Evolutionary conservation across 345 rosid species (phyloP).

Genomic region (Hirschfeldia incana): DNA sequence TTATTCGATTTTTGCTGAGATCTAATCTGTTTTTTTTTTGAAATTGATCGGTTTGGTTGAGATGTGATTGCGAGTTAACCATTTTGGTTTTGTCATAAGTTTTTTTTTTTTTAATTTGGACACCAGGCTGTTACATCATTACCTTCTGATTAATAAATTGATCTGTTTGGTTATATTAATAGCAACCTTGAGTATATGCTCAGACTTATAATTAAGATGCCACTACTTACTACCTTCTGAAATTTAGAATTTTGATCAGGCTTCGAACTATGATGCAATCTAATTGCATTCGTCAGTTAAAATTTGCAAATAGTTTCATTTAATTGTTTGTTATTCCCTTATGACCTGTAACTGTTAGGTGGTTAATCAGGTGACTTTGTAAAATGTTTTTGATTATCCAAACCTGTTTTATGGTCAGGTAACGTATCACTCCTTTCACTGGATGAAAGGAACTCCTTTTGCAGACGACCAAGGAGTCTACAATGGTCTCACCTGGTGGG

Average conservation of each 20-base stretch:
- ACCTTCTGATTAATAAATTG: background rate
- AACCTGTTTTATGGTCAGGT: constrained; percentile 45
- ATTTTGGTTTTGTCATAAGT: background rate
- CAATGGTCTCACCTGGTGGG: constrained; percentile 97
- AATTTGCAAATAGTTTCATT: background rate
- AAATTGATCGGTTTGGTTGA: constrained; percentile 4
- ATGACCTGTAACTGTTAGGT: background rate
- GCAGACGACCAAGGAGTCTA: constrained; percentile 98
- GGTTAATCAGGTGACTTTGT: background rate
- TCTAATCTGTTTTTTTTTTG: constrained; percentile 13
- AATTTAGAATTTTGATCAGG: background rate
- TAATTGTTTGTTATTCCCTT: background rate
- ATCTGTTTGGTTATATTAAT: background rate
- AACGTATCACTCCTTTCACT: constrained; percentile 94
- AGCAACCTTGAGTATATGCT: background rate
- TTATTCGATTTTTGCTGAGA: background rate
- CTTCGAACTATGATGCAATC: background rate
- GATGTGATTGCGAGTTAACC: no score
- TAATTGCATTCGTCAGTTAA: background rate
- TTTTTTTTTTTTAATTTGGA: background rate
- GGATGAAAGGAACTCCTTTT: constrained; percentile 99
- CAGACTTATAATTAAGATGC: background rate
- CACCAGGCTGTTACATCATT: background rate
- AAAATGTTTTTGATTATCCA: no score
- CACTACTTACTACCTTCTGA: no score